Base-by-base conservation (phyloP, 352 stramenopile genomes). In the Phytophthora boehmeriae region DNA sequence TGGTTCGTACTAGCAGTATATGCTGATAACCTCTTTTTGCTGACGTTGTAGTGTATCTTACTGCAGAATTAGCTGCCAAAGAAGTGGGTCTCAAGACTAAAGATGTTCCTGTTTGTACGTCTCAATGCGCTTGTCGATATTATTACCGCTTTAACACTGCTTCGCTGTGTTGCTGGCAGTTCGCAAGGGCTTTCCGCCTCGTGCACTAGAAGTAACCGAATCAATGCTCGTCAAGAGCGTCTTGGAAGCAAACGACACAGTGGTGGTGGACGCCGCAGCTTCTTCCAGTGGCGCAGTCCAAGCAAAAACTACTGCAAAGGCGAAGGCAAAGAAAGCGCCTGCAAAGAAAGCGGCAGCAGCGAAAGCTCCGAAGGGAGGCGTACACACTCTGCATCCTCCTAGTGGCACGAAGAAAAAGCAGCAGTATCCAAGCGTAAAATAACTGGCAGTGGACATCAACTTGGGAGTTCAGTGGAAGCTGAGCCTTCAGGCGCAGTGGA, bases 161-260 rank as follows among this genome's bases (percentile, higher is more conserved):
- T 4, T 9, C 47, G 23, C 23, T 22, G 20, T 55, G 8, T 38
- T 55, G 13, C 13, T n/a, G 27, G 23, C 36, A 94, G 86, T 92
- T 64, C 75, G 83, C 30, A 77, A 59, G 39, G 86, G 86, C 0
- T 94, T 94, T 45, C 86, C 86, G 13, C 86, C 83, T 32, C 71
- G 63, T 19, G 41, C 56, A 3, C 44, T 90, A 2, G 66, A 76
- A 54, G 80, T 78, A 41, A 44, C 74, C 1, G 44, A 32, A 16
- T 68, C 67, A 2, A 72, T 71, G 28, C 50, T 71, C 3, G 68
- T 94, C 16, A 75, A 89, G 56, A 59, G 36, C 47, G 68, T 77
- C 8, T 80, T 94, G 17, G 65, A 74, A 22, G 68, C 80, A 36
- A 94, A 94, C 47, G 81, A 92, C 50, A 88, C 81, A 0, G 70